A percentile compares a stretch with the other conserved stretches of the same genome.
Evolutionary conservation across 2,329 filamentous ascomycete genomes (phyloP).

Genomic region (Fusarium algeriense): DNA sequence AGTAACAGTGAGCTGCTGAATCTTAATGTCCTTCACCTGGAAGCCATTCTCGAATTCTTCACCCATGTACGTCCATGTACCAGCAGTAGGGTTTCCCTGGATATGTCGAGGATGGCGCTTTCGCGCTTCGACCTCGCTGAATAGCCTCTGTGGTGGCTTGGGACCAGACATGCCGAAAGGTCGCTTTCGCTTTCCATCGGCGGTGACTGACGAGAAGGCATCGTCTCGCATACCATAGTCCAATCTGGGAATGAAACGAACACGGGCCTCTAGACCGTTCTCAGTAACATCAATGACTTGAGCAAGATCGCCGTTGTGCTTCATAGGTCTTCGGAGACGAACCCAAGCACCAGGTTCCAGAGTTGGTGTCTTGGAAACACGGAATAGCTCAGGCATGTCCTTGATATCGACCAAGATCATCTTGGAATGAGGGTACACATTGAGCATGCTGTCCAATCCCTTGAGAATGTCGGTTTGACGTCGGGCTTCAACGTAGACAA

Average conservation of each 20-base stretch:
- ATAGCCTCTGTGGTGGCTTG: constrained; percentile 87
- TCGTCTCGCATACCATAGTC: constrained; percentile 94
- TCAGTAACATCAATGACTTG: constrained; percentile 93
- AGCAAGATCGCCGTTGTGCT: constrained; percentile 90
- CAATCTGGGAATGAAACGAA: constrained; percentile 88
- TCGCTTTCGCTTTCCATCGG: constrained; percentile 85
- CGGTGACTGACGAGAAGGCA: constrained; percentile 56
- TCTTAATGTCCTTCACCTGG: constrained; percentile 92
- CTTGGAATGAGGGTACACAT: constrained; percentile 90
- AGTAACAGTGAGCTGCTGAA: constrained; percentile 85
- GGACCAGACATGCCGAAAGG: constrained; percentile 68
- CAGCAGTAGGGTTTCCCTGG: constrained; percentile 78
- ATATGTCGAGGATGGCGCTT: constrained; percentile 80
- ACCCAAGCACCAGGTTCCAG: constrained; percentile 93
- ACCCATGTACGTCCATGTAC: constrained; percentile 85
- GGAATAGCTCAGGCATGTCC: constrained; percentile 96
- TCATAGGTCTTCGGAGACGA: constrained; percentile 81
- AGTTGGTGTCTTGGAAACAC: constrained; percentile 86
- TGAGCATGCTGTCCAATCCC: constrained; percentile 85
- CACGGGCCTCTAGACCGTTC: constrained; percentile 88
- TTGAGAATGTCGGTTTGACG: constrained; percentile 87
- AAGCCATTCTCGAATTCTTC: constrained; percentile 95
- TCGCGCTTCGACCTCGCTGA: constrained; percentile 92
- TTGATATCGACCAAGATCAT: constrained; percentile 93
- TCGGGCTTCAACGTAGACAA: constrained; percentile 93